These are phyloP conservation scores for Zanthoxylum bungeanum DNA, from an alignment of 345 rosid species.

Conservation along the genomic window DNA sequence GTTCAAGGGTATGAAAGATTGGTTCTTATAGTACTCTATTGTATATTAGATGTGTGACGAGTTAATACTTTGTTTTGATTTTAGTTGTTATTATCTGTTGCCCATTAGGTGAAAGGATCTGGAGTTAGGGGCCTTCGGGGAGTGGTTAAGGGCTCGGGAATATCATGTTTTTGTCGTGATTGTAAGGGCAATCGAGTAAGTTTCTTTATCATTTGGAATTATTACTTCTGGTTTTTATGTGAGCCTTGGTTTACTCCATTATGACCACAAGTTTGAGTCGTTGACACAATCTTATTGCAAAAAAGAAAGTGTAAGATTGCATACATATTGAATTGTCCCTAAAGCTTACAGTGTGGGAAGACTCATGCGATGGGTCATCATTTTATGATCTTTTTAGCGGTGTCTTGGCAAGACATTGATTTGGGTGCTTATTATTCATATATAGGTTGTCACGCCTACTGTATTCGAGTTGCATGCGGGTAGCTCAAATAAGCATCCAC, in stretches of 20 bases:
- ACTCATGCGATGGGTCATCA: not conserved
- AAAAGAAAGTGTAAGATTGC: too few relatives aligned
- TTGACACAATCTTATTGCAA: too few relatives aligned
- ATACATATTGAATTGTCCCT: too few relatives aligned
- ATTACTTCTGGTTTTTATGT: not conserved
- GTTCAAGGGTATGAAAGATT: conserved; percentile 49
- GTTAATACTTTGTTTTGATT: not conserved
- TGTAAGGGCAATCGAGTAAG: conserved; percentile 72
- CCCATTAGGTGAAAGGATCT: conserved; percentile 38
- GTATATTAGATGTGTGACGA: not conserved
- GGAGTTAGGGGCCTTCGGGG: conserved; percentile 56
- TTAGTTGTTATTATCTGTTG: conserved; percentile 4
- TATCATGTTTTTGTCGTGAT: conserved; percentile 64
- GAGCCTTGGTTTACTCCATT: too few relatives aligned
- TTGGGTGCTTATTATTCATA: conserved; percentile 6
- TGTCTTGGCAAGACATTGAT: not conserved
- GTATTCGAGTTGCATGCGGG: conserved; percentile 80
- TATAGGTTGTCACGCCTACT: conserved; percentile 59
- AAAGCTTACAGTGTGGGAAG: too few relatives aligned
- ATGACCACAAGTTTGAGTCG: too few relatives aligned
- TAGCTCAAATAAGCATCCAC: conserved; percentile 79
- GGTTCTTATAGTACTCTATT: not conserved
- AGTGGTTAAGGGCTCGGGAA: conserved; percentile 54
- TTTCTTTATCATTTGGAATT: not conserved
- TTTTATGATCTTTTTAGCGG: not conserved